These are phyloP conservation scores for Rhytidiadelphus loreus DNA, from an alignment of 225 moss, liverwort and hornwort species.

Conservation along the genomic window DNA sequence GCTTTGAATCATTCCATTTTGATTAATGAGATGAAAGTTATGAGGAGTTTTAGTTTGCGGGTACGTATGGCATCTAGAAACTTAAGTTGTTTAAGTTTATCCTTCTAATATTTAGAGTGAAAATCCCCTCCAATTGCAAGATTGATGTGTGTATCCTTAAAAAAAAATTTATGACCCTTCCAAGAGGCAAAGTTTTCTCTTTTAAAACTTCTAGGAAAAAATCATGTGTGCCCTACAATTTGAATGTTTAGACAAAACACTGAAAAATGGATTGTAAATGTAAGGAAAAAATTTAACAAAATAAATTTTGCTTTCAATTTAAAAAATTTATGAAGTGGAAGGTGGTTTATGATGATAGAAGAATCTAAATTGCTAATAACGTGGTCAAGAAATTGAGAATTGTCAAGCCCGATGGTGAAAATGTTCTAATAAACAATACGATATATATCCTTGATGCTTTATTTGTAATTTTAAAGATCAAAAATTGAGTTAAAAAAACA, in stretches of 20 bases:
- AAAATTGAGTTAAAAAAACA: not conserved
- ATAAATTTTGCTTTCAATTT: not conserved
- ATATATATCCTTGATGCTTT: not conserved
- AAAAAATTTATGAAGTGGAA: not conserved
- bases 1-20: too few species aligned
- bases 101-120: too few species aligned
- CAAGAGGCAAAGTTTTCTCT: not conserved
- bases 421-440: not conserved
- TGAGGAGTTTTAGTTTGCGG: too few species aligned
- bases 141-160: accelerated
- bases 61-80: too few species aligned
- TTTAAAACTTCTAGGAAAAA: not conserved
- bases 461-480: not conserved
- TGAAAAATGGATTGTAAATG: not conserved
- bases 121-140: not conserved
- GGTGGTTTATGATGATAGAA: not conserved
- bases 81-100: too few species aligned
- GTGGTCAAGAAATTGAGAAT: not conserved
- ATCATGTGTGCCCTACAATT: not conserved
- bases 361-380: not conserved
- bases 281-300: not conserved
- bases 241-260: not conserved
- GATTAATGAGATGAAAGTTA: too few species aligned
- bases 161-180: not conserved
- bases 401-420: not conserved